Evolutionary conservation across 2,329 filamentous ascomycete species (phyloP), one percentile per base, ranked within the genome.

Genomic region (Paracoccidioides brasiliensis): DNA sequence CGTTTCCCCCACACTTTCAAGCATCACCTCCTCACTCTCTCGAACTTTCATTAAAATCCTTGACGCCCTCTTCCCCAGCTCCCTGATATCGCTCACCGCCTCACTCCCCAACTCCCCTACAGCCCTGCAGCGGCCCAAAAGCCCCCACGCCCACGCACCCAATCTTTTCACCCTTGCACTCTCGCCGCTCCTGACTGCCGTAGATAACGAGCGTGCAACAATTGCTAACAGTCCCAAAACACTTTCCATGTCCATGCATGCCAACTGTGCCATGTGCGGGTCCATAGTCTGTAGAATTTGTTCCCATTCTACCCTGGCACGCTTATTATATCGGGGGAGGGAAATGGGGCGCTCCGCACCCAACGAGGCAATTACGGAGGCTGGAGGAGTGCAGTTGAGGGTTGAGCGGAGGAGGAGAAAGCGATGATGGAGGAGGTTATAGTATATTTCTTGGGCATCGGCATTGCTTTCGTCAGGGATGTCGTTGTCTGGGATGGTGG

Each of bases 121-220:
- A 40, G 88, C 86, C 0, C 86, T 84, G 57, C 91, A 77, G 56
- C 83, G 80, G 2, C 86, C 88, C 46, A 96, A 74, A 56, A 95
- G 70, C 0, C 85, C 83, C 90, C 90, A 96, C 3, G 88, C 75
- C 91, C 91, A 97, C 14, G 82, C 78, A 57, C 88, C 90, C 4
- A 87, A 82, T 50, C 83, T 79, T 62, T 80, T 78, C 32, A 81
- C 76, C 35, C 89, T 74, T 35, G 78, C 76, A 28, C 75, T 70
- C n/a, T 79, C 80, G 52, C 78, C 78, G 48, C 77, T 78, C 54
- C 85, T 77, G 53, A 86, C 81, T 58, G 81, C 81, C 53, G 81
- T 81, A 15, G 78, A 76, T 33, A 85, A 74, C n/a, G 87, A 63
- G 8, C 70, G 67, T 40, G 72, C 72, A 53, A 90, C 75, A 32